These are phyloP conservation scores for Grigorovia humatica DNA, from an alignment of 805 yeast genomes.

Conservation along the genomic window DNA sequence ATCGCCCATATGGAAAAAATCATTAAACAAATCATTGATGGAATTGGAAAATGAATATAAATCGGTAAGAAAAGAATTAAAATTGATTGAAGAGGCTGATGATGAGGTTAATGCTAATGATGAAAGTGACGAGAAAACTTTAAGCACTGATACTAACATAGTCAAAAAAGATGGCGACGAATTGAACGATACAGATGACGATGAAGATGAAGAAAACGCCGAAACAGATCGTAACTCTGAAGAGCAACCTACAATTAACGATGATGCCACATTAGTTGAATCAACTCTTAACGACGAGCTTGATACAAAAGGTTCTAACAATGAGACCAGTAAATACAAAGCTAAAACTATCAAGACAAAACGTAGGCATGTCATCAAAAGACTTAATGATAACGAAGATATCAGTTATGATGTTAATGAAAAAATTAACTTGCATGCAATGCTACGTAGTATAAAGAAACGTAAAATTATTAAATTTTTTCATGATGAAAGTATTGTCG, in stretches of 20 bases:
- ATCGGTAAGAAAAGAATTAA: slow-evolving; percentile 6
- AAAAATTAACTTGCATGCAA: slow-evolving; percentile 2
- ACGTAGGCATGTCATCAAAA: slow-evolving; percentile 12
- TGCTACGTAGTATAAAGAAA: slow-evolving; percentile 2
- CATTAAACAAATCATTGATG: slow-evolving; percentile 14
- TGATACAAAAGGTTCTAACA: not conserved
- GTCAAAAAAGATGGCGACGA: not conserved
- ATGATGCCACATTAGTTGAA: not conserved
- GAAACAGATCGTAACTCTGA: not conserved
- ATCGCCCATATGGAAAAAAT: slow-evolving; percentile 24
- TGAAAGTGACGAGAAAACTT: not conserved
- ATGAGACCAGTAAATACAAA: not conserved
- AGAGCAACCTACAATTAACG: too few relatives aligned
- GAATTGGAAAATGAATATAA: slow-evolving; percentile 27
- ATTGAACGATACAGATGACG: not conserved
- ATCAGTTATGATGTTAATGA: not conserved
- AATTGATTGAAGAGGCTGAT: slow-evolving; percentile 1
- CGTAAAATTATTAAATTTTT: not conserved
- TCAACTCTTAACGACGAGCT: not conserved
- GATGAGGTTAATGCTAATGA: not conserved
- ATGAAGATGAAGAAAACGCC: not conserved
- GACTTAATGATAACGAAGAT: not conserved
- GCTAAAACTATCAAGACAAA: slow-evolving; percentile 7
- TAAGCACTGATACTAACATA: not conserved
- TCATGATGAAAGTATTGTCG: not conserved